A percentile compares a stretch with the other conserved stretches of the same genome.
Conservation (phyloP, 2,329 filamentous ascomycete genomes). For the Diaporthe citriasiana region DNA sequence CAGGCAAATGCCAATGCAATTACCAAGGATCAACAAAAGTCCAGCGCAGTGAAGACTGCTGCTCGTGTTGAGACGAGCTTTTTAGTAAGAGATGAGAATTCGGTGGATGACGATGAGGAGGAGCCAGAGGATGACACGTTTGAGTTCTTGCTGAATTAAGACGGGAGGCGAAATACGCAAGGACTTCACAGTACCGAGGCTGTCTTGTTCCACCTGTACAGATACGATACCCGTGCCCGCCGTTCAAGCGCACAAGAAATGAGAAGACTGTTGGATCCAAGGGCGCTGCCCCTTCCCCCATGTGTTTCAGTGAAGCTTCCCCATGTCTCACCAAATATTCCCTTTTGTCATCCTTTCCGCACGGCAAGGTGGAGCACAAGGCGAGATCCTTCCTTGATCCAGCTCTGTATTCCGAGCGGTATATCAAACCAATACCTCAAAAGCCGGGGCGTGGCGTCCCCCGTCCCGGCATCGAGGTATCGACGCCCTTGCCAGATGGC, state of each 20-base stretch:
- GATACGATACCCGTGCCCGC: constrained; percentile 40
- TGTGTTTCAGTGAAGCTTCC: constrained; percentile 35
- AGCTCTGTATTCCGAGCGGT: constrained; percentile 84
- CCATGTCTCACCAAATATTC: constrained; percentile 36
- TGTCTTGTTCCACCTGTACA: constrained; percentile 23
- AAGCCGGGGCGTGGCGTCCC: constrained; percentile 33
- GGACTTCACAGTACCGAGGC: background rate
- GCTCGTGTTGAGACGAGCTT: background rate
- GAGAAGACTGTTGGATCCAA: constrained; percentile 31
- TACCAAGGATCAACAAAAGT: background rate
- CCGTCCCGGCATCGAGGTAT: constrained; percentile 26
- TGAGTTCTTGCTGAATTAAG: constrained; percentile 35
- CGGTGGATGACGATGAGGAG: constrained; percentile 29
- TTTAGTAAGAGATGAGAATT: background rate
- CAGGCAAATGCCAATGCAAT: background rate
- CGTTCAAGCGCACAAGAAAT: constrained; percentile 30
- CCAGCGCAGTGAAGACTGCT: background rate
- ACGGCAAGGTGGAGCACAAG: constrained; percentile 83
- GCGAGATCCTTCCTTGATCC: constrained; percentile 79
- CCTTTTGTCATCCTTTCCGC: constrained; percentile 60
- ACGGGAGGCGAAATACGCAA: background rate
- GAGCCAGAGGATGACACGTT: constrained; percentile 41
- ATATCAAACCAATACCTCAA: constrained; percentile 60
- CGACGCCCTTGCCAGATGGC: constrained; percentile 47
- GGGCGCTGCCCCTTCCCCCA: constrained; percentile 24